Evolutionary conservation across 208 protist species (phyloP).

Genomic region (Strigomonas galati): DNA sequence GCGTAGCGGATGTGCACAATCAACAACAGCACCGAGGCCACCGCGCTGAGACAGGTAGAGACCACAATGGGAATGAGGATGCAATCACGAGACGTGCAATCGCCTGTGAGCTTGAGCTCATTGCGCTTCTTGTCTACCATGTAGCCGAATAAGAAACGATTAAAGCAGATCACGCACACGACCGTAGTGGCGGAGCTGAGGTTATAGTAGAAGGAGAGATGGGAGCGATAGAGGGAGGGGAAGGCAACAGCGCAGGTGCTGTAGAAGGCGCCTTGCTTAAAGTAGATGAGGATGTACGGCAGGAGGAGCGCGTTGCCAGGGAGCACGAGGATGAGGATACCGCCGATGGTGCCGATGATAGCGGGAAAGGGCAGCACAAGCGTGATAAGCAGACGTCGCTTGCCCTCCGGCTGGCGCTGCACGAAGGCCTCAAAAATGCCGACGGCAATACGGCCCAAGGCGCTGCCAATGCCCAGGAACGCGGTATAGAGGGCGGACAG

Average conservation of each 20-base stretch:
- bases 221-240: constrained; percentile 42
- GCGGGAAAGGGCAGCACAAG: constrained; percentile 43
- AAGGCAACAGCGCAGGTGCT: constrained; percentile 61
- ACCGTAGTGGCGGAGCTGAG: constrained; percentile 55
- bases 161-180: constrained; percentile 63
- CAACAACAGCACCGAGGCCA: constrained; percentile 27
- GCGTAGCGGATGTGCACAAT: constrained; percentile 53
- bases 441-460: constrained; percentile 48
- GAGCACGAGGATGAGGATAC: constrained; percentile 57
- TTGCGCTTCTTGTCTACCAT: constrained; percentile 49
- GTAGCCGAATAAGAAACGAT: constrained; percentile 62
- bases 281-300: constrained; percentile 67
- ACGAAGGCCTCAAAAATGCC: constrained; percentile 67
- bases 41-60: constrained; percentile 30
- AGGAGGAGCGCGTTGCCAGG: constrained; percentile 52
- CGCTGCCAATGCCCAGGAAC: constrained; percentile 62
- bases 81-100: constrained; percentile 42
- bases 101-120: constrained; percentile 31
- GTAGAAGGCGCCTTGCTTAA: constrained; percentile 62
- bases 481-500: constrained; percentile 63
- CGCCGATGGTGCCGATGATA: constrained; percentile 45
- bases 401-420: constrained; percentile 44
- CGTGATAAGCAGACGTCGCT: constrained; percentile 49
- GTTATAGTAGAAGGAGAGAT: constrained; percentile 64
- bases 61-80: constrained; percentile 43